These are phyloP conservation scores for Flueggea neowawraea DNA, from an alignment of 441 rosid species.

Conservation along the genomic window DNA sequence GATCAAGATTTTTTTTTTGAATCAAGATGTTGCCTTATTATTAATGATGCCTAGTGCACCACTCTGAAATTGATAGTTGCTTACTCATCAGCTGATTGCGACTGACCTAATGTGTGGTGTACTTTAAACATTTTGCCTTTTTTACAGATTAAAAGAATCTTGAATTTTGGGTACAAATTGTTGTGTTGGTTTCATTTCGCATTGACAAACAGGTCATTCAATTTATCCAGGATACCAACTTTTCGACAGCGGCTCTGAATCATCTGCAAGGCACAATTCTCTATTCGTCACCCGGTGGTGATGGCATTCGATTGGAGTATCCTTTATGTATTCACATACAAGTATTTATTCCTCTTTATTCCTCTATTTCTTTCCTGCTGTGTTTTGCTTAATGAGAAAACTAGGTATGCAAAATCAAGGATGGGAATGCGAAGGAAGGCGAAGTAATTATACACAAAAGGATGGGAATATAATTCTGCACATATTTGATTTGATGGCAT, in stretches of 20 bases:
- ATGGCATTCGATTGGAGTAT: constrained; percentile 88
- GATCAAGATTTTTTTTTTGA: too few relatives aligned
- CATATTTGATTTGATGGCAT: too few relatives aligned
- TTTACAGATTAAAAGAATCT: too few relatives aligned
- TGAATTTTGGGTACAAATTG: too few relatives aligned
- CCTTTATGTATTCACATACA: constrained; percentile 27
- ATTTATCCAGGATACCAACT: constrained; percentile 54
- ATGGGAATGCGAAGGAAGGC: constrained; percentile 88
- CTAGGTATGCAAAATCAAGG: constrained; percentile 72
- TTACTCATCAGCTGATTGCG: too few relatives aligned
- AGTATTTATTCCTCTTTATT: constrained; percentile 7
- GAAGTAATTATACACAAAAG: constrained; percentile 9
- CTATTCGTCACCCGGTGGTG: constrained; percentile 64
- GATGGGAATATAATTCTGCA: neutral
- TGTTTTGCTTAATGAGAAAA: constrained; percentile 40
- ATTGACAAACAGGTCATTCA: too few relatives aligned
- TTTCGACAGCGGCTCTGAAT: constrained; percentile 71
- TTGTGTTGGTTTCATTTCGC: too few relatives aligned
- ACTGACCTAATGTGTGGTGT: too few relatives aligned
- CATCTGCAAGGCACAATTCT: constrained; percentile 73
- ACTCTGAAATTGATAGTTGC: too few relatives aligned
- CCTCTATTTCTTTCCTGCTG: neutral
- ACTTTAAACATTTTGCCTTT: too few relatives aligned
- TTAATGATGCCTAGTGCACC: too few relatives aligned
- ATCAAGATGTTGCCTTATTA: too few relatives aligned